phyloP scores from a whole-genome alignment of 1,139 yeast genomes.

The Debaryomycetaceae sp. region DNA sequence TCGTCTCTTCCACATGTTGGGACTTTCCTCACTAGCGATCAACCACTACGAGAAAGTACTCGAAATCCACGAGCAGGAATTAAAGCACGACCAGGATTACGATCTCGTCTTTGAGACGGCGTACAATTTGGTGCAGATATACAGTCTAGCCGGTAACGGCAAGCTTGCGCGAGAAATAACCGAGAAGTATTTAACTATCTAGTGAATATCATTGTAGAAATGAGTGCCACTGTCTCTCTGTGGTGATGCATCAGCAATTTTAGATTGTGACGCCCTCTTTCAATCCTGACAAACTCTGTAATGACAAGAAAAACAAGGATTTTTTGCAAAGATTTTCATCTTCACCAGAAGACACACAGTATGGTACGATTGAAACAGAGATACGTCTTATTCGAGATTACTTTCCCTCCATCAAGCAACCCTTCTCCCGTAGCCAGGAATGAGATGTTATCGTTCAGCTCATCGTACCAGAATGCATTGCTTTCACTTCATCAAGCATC shows the following conservation, averaged over 20 bases:
- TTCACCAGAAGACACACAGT: slow-evolving; percentile 2
- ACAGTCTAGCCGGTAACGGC: slow-evolving; percentile 65
- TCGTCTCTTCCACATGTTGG: slow-evolving; percentile 73
- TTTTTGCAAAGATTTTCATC: neutral
- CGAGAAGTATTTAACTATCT: slow-evolving; percentile 45
- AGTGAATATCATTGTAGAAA: slow-evolving; percentile 3
- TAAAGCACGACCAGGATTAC: slow-evolving; percentile 22
- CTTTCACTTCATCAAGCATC: slow-evolving; percentile 40
- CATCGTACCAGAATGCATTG: slow-evolving; percentile 25
- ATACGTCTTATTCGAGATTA: slow-evolving; percentile 68
- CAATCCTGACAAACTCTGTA: too few relatives aligned
- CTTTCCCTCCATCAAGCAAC: slow-evolving; percentile 42
- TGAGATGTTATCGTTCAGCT: slow-evolving; percentile 12
- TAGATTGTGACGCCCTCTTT: too few relatives aligned
- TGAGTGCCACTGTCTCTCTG: too few relatives aligned
- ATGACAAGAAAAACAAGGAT: neutral
- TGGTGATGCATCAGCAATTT: too few relatives aligned
- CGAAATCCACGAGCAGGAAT: slow-evolving; percentile 14
- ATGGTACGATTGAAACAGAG: slow-evolving; percentile 89
- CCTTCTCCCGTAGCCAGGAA: slow-evolving; percentile 6
- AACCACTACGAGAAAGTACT: slow-evolving; percentile 63
- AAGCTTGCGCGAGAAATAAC: slow-evolving; percentile 51
- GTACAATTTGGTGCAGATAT: slow-evolving; percentile 68
- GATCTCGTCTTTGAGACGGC: slow-evolving; percentile 73
- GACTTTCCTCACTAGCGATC: slow-evolving; percentile 63